These are phyloP conservation scores for Fusarium piperis DNA, from an alignment of 2,329 filamentous ascomycete species.

Conservation along the genomic window DNA sequence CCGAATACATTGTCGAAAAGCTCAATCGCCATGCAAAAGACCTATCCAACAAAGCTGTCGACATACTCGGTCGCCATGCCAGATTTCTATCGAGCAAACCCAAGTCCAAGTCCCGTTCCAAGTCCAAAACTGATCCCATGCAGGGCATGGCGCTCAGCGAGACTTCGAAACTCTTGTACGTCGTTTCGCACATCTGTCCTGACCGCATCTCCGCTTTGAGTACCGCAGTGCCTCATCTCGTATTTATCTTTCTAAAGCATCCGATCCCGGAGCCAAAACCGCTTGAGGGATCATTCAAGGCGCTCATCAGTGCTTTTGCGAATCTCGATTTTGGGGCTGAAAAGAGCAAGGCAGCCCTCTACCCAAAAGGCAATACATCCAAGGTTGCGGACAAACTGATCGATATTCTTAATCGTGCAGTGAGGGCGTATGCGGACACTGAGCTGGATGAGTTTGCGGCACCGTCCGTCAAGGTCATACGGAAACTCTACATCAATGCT, in stretches of 20 bases:
- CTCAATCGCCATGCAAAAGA: constrained; percentile 73
- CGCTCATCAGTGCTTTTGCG: constrained; percentile 81
- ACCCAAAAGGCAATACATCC: constrained; percentile 70
- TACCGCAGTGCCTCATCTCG: constrained; percentile 73
- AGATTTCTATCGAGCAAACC: neutral
- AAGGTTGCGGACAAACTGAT: constrained; percentile 72
- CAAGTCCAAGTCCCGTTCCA: constrained; percentile 24
- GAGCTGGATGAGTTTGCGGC: constrained; percentile 79
- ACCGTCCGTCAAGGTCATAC: constrained; percentile 78
- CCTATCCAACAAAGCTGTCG: constrained; percentile 36
- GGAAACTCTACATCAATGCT: constrained; percentile 75
- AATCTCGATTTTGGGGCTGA: constrained; percentile 76
- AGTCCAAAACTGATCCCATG: constrained; percentile 62
- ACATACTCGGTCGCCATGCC: neutral
- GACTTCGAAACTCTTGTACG: constrained; percentile 89
- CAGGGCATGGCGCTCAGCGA: constrained; percentile 84
- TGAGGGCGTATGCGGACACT: constrained; percentile 69
- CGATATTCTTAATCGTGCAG: constrained; percentile 73
- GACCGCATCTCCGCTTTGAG: constrained; percentile 71
- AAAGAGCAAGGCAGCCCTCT: constrained; percentile 66
- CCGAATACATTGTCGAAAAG: constrained; percentile 72
- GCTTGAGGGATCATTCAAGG: constrained; percentile 75
- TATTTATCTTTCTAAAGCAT: constrained; percentile 72
- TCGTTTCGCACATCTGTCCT: constrained; percentile 80
- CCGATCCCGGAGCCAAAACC: constrained; percentile 70